Percentiles rank a stretch among this genome's conserved stretches.
These are phyloP conservation scores for Thinopyrum obtusiflorum DNA, from an alignment of 202 grass and related monocot species.

Conservation along the genomic window DNA sequence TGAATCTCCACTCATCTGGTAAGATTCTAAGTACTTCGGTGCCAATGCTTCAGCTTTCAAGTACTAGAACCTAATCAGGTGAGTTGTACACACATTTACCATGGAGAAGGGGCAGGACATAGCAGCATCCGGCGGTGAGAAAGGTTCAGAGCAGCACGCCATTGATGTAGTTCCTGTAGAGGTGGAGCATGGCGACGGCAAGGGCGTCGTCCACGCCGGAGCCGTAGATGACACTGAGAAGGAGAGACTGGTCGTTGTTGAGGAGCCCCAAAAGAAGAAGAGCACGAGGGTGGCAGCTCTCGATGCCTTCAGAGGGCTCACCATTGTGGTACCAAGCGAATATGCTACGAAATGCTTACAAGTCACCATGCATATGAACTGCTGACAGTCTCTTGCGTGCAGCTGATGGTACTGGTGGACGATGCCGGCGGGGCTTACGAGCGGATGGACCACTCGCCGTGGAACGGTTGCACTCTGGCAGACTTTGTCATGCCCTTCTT, in stretches of 20 bases:
- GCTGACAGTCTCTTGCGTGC: neutral
- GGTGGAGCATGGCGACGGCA: neutral
- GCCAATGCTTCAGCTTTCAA: neutral
- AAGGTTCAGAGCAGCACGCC: slow-evolving; percentile 30
- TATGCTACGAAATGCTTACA: neutral
- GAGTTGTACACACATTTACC: neutral
- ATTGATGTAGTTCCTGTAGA: slow-evolving; percentile 30
- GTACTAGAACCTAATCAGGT: neutral
- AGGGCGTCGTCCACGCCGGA: neutral
- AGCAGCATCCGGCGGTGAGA: slow-evolving; percentile 3
- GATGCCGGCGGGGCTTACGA: slow-evolving; percentile 56
- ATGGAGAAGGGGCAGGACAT: slow-evolving; percentile 49
- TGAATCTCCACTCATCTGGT: neutral
- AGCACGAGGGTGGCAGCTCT: slow-evolving; percentile 52
- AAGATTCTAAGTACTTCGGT: neutral
- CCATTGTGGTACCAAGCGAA: slow-evolving; percentile 45
- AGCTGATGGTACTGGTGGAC: slow-evolving; percentile 72
- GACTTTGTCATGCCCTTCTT: slow-evolving; percentile 81
- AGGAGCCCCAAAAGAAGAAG: slow-evolving; percentile 30
- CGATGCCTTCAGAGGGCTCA: slow-evolving; percentile 68
- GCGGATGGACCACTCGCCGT: slow-evolving; percentile 63
- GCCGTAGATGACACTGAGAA: neutral
- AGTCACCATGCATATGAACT: neutral
- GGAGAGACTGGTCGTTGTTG: slow-evolving; percentile 20
- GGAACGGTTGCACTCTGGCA: slow-evolving; percentile 65